phyloP scores from a whole-genome alignment of 345 rosid genomes.

The Raphanus raphanistrum region DNA sequence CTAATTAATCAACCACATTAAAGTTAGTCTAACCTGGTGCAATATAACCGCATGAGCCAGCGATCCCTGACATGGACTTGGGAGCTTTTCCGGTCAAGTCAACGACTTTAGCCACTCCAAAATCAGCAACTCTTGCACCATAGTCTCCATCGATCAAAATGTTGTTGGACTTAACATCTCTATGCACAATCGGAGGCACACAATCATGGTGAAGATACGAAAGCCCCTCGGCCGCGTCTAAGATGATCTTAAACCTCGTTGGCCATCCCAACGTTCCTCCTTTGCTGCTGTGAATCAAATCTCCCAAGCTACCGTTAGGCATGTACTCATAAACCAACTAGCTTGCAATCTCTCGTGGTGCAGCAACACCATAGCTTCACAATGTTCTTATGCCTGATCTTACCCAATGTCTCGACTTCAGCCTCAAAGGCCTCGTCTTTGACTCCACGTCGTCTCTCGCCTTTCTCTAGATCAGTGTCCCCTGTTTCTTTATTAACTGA shows the following conservation, averaged over 20 bases:
- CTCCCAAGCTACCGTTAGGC: constrained; percentile 97
- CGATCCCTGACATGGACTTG: constrained; percentile 90
- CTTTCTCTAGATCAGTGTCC: constrained; percentile 63
- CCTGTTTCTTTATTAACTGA: constrained; percentile 53
- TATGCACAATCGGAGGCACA: constrained; percentile 89
- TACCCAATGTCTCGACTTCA: constrained; percentile 86
- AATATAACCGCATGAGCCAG: constrained; percentile 98
- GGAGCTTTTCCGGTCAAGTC: constrained; percentile 69
- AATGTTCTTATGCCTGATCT: constrained; percentile 97
- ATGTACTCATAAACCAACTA: constrained; percentile 95
- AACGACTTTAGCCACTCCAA: constrained; percentile 88
- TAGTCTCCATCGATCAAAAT: constrained; percentile 83
- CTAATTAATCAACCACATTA: constrained; percentile 7
- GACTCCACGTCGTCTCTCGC: constrained; percentile 41
- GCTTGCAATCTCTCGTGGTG: constrained; percentile 80
- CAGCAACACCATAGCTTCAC: constrained; percentile 98
- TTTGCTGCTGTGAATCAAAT: constrained; percentile 85
- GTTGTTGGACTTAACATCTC: constrained; percentile 96
- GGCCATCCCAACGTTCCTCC: constrained; percentile 84
- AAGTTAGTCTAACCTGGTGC: constrained; percentile 79
- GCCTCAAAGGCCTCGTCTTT: constrained; percentile 81
- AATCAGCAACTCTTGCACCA: constrained; percentile 98
- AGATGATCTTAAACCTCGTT: constrained; percentile 70
- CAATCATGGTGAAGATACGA: constrained; percentile 95
- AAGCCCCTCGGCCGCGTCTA: constrained; percentile 94